Base-by-base conservation (phyloP, 768 basidiomycete genomes). In the Mycena maculata region DNA sequence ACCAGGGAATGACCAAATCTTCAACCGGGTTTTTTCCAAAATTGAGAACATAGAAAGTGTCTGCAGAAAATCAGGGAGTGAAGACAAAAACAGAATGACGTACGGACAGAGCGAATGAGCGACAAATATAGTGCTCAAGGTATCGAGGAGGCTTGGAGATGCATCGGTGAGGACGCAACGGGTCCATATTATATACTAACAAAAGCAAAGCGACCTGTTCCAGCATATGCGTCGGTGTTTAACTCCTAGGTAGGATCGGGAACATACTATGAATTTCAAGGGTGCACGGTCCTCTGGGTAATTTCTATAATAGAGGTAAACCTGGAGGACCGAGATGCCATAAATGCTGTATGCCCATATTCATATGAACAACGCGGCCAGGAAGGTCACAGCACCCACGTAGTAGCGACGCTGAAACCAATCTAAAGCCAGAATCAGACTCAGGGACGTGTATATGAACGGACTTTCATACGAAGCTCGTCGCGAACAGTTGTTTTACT, bases 31-130 rank as follows among this genome's bases (percentile, higher is more conserved):
- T 41, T 44, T 63, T 23, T 6, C 38, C 56, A 38, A 64, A 65
- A 22, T 69, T 65, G 41, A 69, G 44, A n/a, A 69, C 63, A 23
- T 54, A 69, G 31, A 27, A 69, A 10, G 33, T 58, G 38, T 69
- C 33, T 36, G 33, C 33, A 36, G 13, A 36, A 6, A 36, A 13
- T 36, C 33, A 36, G 33, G 8, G 33, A 36, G 13, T n/a, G 33
- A 36, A 7, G 33, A 36, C 13, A 36, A 36, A 36, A 36, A 36
- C 6, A 36, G 13, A 36, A 36, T 36, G 33, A n/a, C n/a, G 33
- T 7, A 36, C 33, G 33, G 13, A 36, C 33, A 69, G 9, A 69
- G 42, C 2, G 68, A 57, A 54, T 69, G 68, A 20, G 63, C 56
- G 22, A 60, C 68, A 25, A 69, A 60, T 16, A 64, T 54, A 3